Base-by-base conservation (phyloP, 768 basidiomycete species). In the Artomyces pyxidatus region DNA sequence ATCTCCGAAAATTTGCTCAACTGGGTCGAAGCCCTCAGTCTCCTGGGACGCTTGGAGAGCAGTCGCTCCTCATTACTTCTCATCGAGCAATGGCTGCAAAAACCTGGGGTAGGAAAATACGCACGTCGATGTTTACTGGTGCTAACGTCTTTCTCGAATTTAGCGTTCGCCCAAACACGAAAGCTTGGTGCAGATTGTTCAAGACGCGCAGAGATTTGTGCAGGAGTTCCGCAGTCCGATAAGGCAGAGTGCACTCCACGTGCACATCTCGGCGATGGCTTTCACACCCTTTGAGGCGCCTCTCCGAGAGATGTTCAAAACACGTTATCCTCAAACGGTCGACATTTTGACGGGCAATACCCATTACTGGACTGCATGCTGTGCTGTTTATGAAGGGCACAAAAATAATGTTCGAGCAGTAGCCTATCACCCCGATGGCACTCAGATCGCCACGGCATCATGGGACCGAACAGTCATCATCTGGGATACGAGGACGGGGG, bases 391-490 rank as follows among this genome's bases (percentile, higher is more conserved):
- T 35, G 32, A 35, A 17, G 32, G 32, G 16, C 48, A 49, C 41
- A 42, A 28, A 4, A 22, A 42, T 9, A 2, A 9, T 19, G 48
- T 49, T 17, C 2, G 12, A 8, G 35, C 47, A 21, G 26, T 48
- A 6, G 47, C 16, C 14, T 43, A n/a, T 23, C 22, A 14, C 8
- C 42, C 42, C 23, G 19, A 62, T 57, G 16, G 65, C 58, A 28
- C 52, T 62, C 56, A 65, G 56, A 42, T 59, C 59, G 53, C 23
- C 5, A 37, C 47, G 26, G 47, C 19, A 14, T 48, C 47, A 5
- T 2, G 11, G 0, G 47, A 48, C 39, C 1, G 19, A 21, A 27
- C 38, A 30, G 39, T 48, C 28, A 25, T 25, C 12, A n/a, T 48
- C 16, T 48, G 47, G 47, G 28, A 48, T 22, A 30, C 28, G 2